Base-by-base conservation (phyloP, 2,329 filamentous ascomycete species). In the Lachnellula occidentalis region DNA sequence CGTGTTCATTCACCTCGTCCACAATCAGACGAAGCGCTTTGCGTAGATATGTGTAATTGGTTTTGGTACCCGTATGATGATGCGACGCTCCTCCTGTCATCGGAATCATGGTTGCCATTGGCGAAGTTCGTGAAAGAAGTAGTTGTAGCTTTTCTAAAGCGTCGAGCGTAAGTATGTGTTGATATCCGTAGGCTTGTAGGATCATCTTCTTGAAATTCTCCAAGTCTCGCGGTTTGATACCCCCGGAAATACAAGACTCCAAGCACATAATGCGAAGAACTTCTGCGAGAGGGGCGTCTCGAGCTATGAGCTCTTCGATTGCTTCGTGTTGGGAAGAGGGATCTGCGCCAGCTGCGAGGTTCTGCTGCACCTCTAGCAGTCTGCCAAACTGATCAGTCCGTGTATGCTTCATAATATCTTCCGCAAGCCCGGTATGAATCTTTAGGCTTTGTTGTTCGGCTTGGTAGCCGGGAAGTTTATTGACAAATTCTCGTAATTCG, bases 331-430 rank as follows among this genome's bases (percentile, higher is more conserved):
- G 91, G 22, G 88, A 88, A 12, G 85, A 88, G 6, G 92, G 88
- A 69, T 97, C 94, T 9, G 89, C 85, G 34, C 92, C 92, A 0
- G 92, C 92, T 22, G 91, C 92, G 45, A 97, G 81, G 67, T 95
- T 96, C 69, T 99, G 94, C 69, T 99, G 94, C 4, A 97, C 88
- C 73, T 97, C 94, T 1, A 99, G 78, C 39, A 91, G 77, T 57
- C 89, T 87, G 61, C 87, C 89, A 75, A 99, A 99, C 54, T 88
- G 82, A 65, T 97, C 92, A 17, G 90, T 88, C 49, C 89, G 83
- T 0, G 94, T 99, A 65, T 91, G 83, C 67, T 95, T 94, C 78
- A 95, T 92, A 51, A 99, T 94, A 62, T 96, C 92, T 72, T 97
- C 94, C 1, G 92, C 91, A 45, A 99, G 79, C 7, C 88, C 88